Conservation (phyloP, 2,329 filamentous ascomycete species). For the Malbranchea cinnamomea region DNA sequence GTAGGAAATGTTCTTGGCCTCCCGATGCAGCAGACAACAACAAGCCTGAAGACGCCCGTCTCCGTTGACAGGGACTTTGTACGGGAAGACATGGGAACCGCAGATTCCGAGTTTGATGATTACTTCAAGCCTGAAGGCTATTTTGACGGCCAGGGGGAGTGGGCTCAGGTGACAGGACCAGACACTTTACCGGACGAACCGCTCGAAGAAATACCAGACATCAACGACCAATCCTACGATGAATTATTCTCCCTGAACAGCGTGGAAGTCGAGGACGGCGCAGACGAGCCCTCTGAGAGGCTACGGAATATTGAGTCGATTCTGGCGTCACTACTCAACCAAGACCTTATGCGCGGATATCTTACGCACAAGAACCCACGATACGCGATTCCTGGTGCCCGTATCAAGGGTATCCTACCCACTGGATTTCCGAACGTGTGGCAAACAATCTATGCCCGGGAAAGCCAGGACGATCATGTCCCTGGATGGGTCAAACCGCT, state of each 20-base stretch:
- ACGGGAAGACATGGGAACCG: constrained; percentile 11
- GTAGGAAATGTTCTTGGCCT: background rate
- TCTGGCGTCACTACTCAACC: constrained; percentile 60
- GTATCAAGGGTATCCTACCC: constrained; percentile 24
- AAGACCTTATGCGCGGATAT: constrained; percentile 71
- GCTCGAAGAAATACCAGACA: constrained; percentile 1
- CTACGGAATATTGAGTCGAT: constrained; percentile 57
- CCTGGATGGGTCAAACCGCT: constrained; percentile 56
- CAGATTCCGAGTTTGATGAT: constrained; percentile 20
- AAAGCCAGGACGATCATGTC: constrained; percentile 47
- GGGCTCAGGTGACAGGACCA: constrained; percentile 5
- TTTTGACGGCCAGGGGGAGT: constrained; percentile 19
- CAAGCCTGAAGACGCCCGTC: constrained; percentile 9
- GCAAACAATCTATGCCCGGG: constrained; percentile 48
- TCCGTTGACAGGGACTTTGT: constrained; percentile 20
- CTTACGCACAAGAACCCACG: constrained; percentile 61
- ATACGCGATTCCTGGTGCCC: constrained; percentile 67
- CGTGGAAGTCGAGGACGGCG: constrained; percentile 6
- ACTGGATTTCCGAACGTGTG: constrained; percentile 57
- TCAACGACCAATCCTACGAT: background rate
- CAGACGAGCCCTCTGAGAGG: constrained; percentile 31
- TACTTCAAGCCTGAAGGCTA: constrained; percentile 20
- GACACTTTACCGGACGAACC: constrained; percentile 5
- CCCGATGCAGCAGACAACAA: background rate
- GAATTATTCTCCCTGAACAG: constrained; percentile 1